A percentile compares a stretch with the other conserved stretches of the same genome.
These are phyloP conservation scores for Quercus tomentella DNA, from an alignment of 331 rosid genomes.

Conservation along the genomic window DNA sequence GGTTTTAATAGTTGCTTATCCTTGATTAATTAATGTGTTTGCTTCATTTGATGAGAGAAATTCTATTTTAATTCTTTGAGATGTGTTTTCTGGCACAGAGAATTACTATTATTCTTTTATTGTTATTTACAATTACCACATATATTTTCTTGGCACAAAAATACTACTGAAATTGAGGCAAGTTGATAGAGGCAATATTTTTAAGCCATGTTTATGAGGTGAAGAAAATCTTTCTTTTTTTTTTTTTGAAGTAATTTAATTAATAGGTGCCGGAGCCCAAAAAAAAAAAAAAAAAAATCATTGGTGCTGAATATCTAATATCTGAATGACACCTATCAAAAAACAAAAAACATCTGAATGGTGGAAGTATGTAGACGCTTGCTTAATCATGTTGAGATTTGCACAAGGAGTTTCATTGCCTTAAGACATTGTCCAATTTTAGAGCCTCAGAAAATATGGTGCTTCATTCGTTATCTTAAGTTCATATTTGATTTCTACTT, in stretches of 20 bases:
- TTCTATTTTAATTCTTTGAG: neutral
- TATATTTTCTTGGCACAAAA: neutral
- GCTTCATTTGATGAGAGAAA: neutral
- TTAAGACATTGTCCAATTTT: too few species aligned
- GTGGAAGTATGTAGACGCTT: too few species aligned
- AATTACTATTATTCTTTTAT: neutral
- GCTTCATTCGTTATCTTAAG: neutral
- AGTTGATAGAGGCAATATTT: neutral
- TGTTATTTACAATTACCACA: neutral
- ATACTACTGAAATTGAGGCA: neutral
- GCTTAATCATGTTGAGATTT: neutral
- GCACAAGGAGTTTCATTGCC: neutral
- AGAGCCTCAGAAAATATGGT: neutral
- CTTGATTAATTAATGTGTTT: neutral
- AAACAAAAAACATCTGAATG: too few species aligned
- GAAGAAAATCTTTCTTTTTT: neutral
- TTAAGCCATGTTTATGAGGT: neutral
- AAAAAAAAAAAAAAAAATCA: too few species aligned
- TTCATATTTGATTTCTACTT: neutral
- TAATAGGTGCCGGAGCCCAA: too few species aligned
- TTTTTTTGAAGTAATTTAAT: too few species aligned
- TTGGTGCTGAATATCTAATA: too few species aligned
- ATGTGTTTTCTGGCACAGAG: neutral
- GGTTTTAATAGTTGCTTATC: neutral
- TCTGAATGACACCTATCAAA: too few species aligned